phyloP scores from a whole-genome alignment of 495 filamentous ascomycete species.

The Apodospora peruviana region DNA sequence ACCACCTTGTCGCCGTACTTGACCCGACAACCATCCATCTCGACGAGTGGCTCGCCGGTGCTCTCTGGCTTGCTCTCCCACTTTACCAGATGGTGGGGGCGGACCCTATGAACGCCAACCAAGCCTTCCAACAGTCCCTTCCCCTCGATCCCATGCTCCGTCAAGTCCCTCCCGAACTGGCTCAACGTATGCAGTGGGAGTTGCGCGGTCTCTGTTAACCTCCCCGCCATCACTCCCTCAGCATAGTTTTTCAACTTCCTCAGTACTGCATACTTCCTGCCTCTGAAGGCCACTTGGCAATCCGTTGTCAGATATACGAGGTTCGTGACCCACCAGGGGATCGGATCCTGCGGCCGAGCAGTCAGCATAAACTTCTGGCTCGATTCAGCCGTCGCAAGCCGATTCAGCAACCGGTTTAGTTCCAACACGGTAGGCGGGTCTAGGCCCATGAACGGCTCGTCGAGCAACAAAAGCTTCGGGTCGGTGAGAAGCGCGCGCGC shows the following conservation, averaged over 20 bases:
- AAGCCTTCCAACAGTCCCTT: slow-evolving; percentile 22
- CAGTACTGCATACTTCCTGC: slow-evolving; percentile 50
- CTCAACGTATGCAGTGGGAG: slow-evolving; percentile 40
- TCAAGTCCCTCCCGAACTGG: slow-evolving; percentile 46
- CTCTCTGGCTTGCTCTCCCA: not conserved
- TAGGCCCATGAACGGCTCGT: slow-evolving; percentile 96
- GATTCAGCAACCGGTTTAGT: slow-evolving; percentile 62
- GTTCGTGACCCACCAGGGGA: slow-evolving; percentile 89
- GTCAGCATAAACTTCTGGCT: slow-evolving; percentile 70
- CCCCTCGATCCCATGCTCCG: slow-evolving; percentile 38
- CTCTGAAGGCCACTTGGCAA: slow-evolving; percentile 51
- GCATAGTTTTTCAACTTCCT: slow-evolving; percentile 40
- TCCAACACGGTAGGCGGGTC: slow-evolving; percentile 71
- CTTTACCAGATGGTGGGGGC: not conserved
- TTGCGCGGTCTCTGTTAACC: slow-evolving; percentile 25
- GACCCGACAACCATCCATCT: slow-evolving; percentile 79
- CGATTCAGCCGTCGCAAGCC: slow-evolving; percentile 51
- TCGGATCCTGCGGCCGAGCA: slow-evolving; percentile 73
- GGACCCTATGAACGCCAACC: not conserved
- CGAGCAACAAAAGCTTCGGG: slow-evolving; percentile 78
- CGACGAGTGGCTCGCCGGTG: slow-evolving; percentile 60
- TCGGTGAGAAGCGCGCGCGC: slow-evolving; percentile 73
- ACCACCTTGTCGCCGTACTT: slow-evolving; percentile 72
- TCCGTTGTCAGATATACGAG: slow-evolving; percentile 60
- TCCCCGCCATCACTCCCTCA: slow-evolving; percentile 29